Evolutionary conservation across 176 grass and related monocot species (phyloP).

Genomic region (Zea luxurians): DNA sequence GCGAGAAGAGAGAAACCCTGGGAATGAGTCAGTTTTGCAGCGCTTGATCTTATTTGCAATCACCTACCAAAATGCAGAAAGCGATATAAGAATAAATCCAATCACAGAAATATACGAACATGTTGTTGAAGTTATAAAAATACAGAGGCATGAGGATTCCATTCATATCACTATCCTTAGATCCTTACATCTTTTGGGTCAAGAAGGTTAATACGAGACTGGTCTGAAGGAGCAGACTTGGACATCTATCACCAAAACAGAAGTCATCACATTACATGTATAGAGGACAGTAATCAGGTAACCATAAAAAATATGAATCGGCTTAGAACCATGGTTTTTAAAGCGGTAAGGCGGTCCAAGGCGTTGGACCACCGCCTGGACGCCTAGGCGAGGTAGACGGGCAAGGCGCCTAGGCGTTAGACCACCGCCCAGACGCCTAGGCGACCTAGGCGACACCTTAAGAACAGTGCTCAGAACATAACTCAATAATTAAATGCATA

Average conservation of each 20-base stretch:
- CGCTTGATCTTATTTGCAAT: slow-evolving; percentile 95
- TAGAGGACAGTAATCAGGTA: not conserved
- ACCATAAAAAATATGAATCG: slow-evolving; percentile 14
- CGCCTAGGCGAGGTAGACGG: too few relatives aligned
- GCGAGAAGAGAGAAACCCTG: slow-evolving; percentile 54
- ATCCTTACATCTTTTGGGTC: slow-evolving; percentile 92
- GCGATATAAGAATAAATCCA: slow-evolving; percentile 36
- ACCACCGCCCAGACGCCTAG: too few relatives aligned
- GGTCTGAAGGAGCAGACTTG: slow-evolving; percentile 95
- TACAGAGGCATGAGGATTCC: not conserved
- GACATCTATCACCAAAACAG: slow-evolving; percentile 76
- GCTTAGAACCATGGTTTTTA: too few relatives aligned
- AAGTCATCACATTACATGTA: slow-evolving; percentile 14
- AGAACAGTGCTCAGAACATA: slow-evolving; percentile 28
- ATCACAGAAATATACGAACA: slow-evolving; percentile 21
- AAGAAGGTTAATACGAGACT: slow-evolving; percentile 95
- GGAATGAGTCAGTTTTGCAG: slow-evolving; percentile 88
- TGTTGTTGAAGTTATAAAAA: not conserved
- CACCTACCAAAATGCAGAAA: slow-evolving; percentile 50
- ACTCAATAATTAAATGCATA: slow-evolving; percentile 15
- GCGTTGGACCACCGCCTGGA: too few relatives aligned
- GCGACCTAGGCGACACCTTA: too few relatives aligned
- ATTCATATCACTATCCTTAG: not conserved
- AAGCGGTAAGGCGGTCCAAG: too few relatives aligned
- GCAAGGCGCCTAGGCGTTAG: too few relatives aligned